Percentiles rank a stretch among this genome's conserved stretches.
These are phyloP conservation scores for Citrus trifoliata DNA, from an alignment of 345 rosid genomes.

Conservation along the genomic window DNA sequence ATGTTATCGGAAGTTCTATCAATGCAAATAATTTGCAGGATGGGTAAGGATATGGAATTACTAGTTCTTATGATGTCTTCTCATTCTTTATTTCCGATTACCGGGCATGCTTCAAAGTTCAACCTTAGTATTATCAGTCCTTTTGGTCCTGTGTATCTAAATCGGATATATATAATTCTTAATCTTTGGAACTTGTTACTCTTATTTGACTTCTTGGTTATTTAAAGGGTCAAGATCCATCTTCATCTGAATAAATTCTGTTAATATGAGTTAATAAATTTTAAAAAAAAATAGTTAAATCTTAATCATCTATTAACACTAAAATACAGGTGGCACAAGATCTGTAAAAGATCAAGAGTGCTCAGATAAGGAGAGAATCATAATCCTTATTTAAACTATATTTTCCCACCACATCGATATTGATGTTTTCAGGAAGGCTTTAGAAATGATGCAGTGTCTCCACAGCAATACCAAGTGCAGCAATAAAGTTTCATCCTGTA, in stretches of 20 bases:
- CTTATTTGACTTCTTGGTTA: background rate
- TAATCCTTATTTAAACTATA: background rate
- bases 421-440: constrained; percentile 35
- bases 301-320: too few species aligned
- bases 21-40: constrained; percentile 28
- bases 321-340: too few species aligned
- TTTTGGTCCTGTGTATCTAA: background rate
- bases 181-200: background rate
- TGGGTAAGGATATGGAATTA: constrained; percentile 21
- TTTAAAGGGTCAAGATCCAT: background rate
- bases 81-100: background rate
- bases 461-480: constrained; percentile 32
- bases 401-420: background rate
- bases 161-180: background rate
- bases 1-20: constrained; percentile 45
- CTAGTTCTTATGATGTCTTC: background rate
- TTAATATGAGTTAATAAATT: too few species aligned
- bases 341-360: too few species aligned
- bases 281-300: too few species aligned
- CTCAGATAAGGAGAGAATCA: too few species aligned
- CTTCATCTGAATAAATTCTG: too few species aligned
- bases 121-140: background rate
- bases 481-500: constrained; percentile 36
- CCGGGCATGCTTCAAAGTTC: background rate
- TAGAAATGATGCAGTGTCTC: constrained; percentile 45